Percentiles rank a stretch among this genome's conserved stretches.
phyloP scores from a whole-genome alignment of 2,329 filamentous ascomycete species.

The Teratosphaeria zuluensis region DNA sequence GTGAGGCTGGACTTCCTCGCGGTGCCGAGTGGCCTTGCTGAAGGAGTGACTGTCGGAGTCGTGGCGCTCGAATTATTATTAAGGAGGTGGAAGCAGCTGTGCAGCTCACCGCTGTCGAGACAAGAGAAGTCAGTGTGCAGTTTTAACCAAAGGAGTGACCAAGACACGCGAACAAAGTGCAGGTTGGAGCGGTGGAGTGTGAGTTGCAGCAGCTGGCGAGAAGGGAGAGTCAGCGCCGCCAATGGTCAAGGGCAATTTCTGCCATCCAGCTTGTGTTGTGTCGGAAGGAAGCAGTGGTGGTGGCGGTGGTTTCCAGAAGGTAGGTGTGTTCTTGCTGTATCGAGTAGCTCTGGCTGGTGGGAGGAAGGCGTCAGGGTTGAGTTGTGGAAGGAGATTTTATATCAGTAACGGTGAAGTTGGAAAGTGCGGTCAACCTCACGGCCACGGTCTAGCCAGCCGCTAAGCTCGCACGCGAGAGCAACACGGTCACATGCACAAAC shows the following conservation, averaged over 20 bases:
- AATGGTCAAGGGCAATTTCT: conserved; percentile 1
- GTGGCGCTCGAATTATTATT: conserved; percentile 9
- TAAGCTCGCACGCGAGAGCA: neutral
- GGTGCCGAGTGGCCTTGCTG: neutral
- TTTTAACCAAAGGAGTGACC: conserved; percentile 17
- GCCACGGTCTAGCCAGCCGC: neutral
- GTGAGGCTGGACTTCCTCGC: neutral
- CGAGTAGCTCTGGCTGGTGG: neutral
- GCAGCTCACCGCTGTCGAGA: conserved; percentile 1
- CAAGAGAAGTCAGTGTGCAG: conserved; percentile 2
- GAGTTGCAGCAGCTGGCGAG: neutral
- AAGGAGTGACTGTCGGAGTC: conserved; percentile 12
- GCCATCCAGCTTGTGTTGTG: neutral
- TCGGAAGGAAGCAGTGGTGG: neutral
- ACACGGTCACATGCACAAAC: conserved; percentile 1
- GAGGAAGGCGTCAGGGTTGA: conserved; percentile 3
- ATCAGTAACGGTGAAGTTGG: neutral
- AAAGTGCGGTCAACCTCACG: neutral
- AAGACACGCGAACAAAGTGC: conserved; percentile 11
- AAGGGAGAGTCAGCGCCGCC: conserved; percentile 4
- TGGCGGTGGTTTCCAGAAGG: conserved; percentile 2
- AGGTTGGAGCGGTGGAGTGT: conserved; percentile 6
- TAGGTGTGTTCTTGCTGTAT: neutral
- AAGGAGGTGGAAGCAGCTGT: conserved; percentile 13
- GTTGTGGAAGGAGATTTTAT: neutral